Evolutionary conservation across 768 basidiomycete species (phyloP), one percentile per base, ranked within the genome.

Genomic region (Pholiota microspora): DNA sequence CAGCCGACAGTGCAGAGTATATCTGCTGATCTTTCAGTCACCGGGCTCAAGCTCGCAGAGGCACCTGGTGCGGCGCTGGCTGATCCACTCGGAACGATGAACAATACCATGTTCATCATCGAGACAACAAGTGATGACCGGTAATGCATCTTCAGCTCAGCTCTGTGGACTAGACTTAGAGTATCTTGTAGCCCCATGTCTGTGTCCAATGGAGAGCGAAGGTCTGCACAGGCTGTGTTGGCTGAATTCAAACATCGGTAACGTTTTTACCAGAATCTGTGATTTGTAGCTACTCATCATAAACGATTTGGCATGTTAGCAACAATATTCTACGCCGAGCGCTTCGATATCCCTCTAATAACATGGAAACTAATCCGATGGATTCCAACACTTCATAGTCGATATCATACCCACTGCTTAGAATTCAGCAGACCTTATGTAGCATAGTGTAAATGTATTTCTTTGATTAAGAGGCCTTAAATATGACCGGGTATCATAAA

Each of bases 51-150:
- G 54, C 75, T 89, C 0, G 78, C 85, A 51, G 87, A 88, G 31
- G 89, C 89, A 8, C 89, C 89, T 25, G 90, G 86, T 18, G 85
- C 84, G 8, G 80, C 79, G 9, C 75, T 74, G n/a, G 75, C 75
- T 2, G 81, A 78, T 38, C 72, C 76, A n/a, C 69, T 67, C 10
- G 72, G 76, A 35, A 66, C 60, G 60, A 79, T 73, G 69, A 85
- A 89, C 58, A 76, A 79, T 59, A 82, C 77, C 46, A 92, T 93
- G 84, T 92, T 84, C 66, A 83, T 89, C 55, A 71, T 93, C 15
- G 83, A 92, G 63, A 85, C 87, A 4, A 81, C 77, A 0, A 76
- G 72, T 27, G 80, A 83, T 44, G 82, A 82, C 60, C 78, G 73
- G 83, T 81, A 31, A 58, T 7, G 77, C n/a, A 67, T 34, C 36